Conservation (phyloP, 345 rosid species). For the Eucalyptus viminalis region DNA sequence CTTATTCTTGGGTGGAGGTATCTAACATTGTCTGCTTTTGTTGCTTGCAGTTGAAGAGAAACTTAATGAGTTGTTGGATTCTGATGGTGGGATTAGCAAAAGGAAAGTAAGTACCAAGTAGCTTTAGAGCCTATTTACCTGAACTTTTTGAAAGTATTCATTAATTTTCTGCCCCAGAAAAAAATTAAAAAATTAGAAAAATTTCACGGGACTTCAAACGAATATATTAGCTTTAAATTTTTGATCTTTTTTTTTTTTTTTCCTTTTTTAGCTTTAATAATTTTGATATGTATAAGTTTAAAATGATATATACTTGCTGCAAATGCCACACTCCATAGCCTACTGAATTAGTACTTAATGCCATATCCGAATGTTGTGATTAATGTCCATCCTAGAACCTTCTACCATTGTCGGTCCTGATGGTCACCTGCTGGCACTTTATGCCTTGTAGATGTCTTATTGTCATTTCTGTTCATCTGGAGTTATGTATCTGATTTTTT, state of each 20-base stretch:
- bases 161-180: neutral
- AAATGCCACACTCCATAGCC: neutral
- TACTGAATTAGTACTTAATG: neutral
- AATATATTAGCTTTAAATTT: neutral
- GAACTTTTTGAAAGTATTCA: neutral
- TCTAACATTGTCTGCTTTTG: neutral
- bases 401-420: neutral
- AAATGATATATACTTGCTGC: neutral
- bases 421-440: neutral
- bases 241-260: neutral
- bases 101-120: slow-evolving; percentile 49
- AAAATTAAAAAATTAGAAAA: neutral
- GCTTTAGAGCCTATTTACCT: neutral
- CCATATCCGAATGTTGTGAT: neutral
- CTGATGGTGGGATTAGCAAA: slow-evolving; percentile 85
- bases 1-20: neutral
- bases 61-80: slow-evolving; percentile 90
- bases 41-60: slow-evolving; percentile 79
- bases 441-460: neutral
- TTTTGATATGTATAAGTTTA: neutral
- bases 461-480: neutral
- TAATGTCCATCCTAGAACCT: neutral
- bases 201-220: neutral
- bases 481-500: neutral
- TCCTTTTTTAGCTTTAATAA: neutral